Evolutionary conservation across 2,329 filamentous ascomycete species (phyloP), one percentile per base, ranked within the genome.

Genomic region (Beauveria australis): DNA sequence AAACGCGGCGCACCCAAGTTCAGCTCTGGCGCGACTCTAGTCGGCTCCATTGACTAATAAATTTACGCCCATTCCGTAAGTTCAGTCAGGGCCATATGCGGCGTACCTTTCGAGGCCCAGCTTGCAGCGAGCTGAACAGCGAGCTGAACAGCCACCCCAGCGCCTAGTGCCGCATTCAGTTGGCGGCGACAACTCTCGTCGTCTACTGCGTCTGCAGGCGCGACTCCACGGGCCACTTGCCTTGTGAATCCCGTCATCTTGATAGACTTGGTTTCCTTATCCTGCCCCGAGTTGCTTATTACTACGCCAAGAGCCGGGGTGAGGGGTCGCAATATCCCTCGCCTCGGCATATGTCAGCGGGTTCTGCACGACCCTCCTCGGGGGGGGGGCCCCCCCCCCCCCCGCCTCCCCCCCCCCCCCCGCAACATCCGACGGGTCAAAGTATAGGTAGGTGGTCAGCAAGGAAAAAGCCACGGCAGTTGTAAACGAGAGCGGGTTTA

Each of bases 381-480:
- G 22, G n/a, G n/a, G n/a, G n/a, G n/a, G n/a, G n/a, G n/a, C n/a
- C n/a, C n/a, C n/a, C n/a, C n/a, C n/a, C n/a, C n/a, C n/a, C n/a
- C n/a, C n/a, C n/a, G n/a, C n/a, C n/a, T n/a, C n/a, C n/a, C n/a
- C n/a, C n/a, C n/a, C n/a, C 37, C 54, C 53, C 8, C 14, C 43
- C 30, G 26, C 46, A 57, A 52, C 9, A 19, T 12, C 49, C 19
- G 28, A 37, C 49, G 10, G 49, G 28, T 22, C 49, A 33, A 46
- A 53, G 33, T 14, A n/a, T 16, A n/a, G 48, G 24, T 24, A 53
- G 56, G 56, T 59, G 56, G 56, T 59, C 56, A 53, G 56, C 56
- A 33, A 44, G 47, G 4, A 43, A 28, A 49, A 48, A 57, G 30
- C 40, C 37, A 44, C 55, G 55, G 55, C 55, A 58, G 55, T 58